Conservation (phyloP, 2,329 filamentous ascomycete species). For the Alternaria novae-zelandiae region DNA sequence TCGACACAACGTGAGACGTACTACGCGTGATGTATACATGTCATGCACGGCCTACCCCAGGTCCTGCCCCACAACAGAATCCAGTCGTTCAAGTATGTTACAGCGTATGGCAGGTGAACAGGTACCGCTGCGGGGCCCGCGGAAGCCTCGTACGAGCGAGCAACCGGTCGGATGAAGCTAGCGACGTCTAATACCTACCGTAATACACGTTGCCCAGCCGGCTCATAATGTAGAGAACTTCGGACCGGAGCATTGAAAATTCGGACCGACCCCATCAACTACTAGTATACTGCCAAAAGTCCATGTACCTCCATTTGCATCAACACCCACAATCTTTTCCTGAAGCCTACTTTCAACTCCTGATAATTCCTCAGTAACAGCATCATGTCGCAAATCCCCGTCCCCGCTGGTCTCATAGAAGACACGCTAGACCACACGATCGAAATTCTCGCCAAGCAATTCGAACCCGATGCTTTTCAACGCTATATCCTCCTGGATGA, state of each 20-base stretch:
- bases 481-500: constrained; percentile 5
- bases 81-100: background rate
- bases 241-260: background rate
- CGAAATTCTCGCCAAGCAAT: constrained; percentile 7
- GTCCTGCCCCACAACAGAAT: background rate
- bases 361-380: background rate
- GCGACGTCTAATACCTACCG: background rate
- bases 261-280: background rate
- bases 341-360: background rate
- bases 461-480: constrained; percentile 6
- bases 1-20: background rate
- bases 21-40: background rate
- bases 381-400: constrained; percentile 1
- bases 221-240: background rate
- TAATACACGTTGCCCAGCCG: background rate
- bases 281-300: background rate
- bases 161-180: background rate
- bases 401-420: constrained; percentile 3
- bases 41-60: background rate
- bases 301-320: background rate
- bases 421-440: constrained; percentile 10
- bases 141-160: background rate
- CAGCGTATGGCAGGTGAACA: background rate
- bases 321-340: background rate
- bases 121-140: background rate